Percentiles rank a stretch among this genome's conserved stretches.
These are phyloP conservation scores for Glomus cerebriforme DNA, from an alignment of 192 early-diverging fungal genomes.

Conservation along the genomic window DNA sequence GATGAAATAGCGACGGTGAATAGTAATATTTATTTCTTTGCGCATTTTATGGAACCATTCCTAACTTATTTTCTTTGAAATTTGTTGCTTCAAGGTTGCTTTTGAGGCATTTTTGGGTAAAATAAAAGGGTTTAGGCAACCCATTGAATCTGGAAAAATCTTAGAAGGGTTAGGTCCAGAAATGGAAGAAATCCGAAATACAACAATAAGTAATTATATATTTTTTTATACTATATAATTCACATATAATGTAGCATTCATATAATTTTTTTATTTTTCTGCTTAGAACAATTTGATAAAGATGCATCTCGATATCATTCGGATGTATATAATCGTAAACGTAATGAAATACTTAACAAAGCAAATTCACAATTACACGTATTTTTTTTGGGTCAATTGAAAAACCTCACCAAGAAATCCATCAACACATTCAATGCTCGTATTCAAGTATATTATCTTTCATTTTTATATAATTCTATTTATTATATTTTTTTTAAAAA, in stretches of 20 bases:
- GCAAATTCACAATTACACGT: slow-evolving; percentile 77
- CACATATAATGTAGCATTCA: background rate
- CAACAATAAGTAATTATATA: slow-evolving; percentile 52
- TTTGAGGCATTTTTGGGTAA: slow-evolving; percentile 70
- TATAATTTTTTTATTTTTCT: background rate
- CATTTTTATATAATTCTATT: background rate
- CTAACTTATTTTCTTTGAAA: background rate
- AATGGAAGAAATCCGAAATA: slow-evolving; percentile 55
- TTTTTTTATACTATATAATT: slow-evolving; percentile 14
- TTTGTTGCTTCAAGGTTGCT: slow-evolving; percentile 44
- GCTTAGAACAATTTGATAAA: slow-evolving; percentile 75
- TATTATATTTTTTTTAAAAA: background rate
- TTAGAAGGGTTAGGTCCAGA: slow-evolving; percentile 73
- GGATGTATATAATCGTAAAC: slow-evolving; percentile 87
- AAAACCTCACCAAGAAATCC: slow-evolving; percentile 80
- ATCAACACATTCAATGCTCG: slow-evolving; percentile 65
- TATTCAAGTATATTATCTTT: slow-evolving; percentile 38
- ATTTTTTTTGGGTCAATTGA: slow-evolving; percentile 83
- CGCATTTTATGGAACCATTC: background rate
- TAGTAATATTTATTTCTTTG: background rate
- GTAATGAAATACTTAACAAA: slow-evolving; percentile 75
- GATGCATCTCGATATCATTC: slow-evolving; percentile 88
- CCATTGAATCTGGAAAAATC: slow-evolving; percentile 78
- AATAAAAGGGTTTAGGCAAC: slow-evolving; percentile 63
- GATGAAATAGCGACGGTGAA: slow-evolving; percentile 87